Percentiles rank a stretch among this genome's conserved stretches.
phyloP scores from a whole-genome alignment of 192 early-diverging fungal species.

The Coemansia umbellata region DNA sequence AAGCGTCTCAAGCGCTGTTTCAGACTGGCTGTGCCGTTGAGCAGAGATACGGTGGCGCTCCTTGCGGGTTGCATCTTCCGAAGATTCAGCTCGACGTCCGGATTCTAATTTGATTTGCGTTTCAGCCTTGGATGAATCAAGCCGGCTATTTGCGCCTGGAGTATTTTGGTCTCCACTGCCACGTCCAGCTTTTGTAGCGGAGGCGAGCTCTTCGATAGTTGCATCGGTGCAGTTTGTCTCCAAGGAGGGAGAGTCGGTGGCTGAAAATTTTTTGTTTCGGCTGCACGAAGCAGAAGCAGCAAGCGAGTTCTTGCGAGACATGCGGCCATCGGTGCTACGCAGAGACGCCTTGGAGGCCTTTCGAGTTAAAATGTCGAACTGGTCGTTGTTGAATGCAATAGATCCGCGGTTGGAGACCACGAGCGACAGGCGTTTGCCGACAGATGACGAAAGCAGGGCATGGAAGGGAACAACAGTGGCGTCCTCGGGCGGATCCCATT shows the following conservation, averaged over 20 bases:
- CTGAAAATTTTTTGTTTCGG: neutral
- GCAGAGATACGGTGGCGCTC: slow-evolving; percentile 4
- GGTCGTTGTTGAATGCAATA: slow-evolving; percentile 36
- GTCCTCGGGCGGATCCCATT: slow-evolving; percentile 77
- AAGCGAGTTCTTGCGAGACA: slow-evolving; percentile 38
- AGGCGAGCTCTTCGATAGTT: neutral
- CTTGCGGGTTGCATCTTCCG: too few species aligned
- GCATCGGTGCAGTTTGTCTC: neutral
- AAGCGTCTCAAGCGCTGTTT: slow-evolving; percentile 43
- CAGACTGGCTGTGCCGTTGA: slow-evolving; percentile 48
- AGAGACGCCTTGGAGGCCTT: slow-evolving; percentile 38
- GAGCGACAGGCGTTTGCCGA: slow-evolving; percentile 75
- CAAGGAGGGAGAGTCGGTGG: too few species aligned
- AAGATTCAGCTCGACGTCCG: too few species aligned
- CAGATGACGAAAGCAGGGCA: slow-evolving; percentile 66
- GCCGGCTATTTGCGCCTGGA: too few species aligned
- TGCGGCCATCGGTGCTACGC: slow-evolving; percentile 27
- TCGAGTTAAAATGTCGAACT: slow-evolving; percentile 24
- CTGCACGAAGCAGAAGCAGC: slow-evolving; percentile 1
- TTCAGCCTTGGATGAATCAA: neutral
- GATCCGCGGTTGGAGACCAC: slow-evolving; percentile 52
- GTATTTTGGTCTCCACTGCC: neutral
- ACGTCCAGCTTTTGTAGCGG: too few species aligned
- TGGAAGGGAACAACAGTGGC: slow-evolving; percentile 72
- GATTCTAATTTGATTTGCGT: slow-evolving; percentile 15